Base-by-base conservation (phyloP, 805 yeast species). In the Kazachstania kunashirensis region DNA sequence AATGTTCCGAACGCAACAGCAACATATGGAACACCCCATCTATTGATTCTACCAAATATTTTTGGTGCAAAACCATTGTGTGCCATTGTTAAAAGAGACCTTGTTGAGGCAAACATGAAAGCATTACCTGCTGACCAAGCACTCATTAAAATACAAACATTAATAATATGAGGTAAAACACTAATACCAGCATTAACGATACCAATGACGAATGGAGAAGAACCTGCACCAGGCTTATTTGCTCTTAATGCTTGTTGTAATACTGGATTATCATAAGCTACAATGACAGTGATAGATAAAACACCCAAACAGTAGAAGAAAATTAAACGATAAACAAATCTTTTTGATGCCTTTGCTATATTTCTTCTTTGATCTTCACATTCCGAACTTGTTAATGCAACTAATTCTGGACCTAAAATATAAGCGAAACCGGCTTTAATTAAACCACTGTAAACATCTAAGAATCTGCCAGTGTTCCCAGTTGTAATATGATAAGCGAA, bases 141-240 rank as follows among this genome's bases (percentile, higher is more conserved):
- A 31, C 81, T 75, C 3, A 77, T 65, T 52, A 77, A 61, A 46
- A 77, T 73, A 36, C 69, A 72, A 9, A 72, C 83, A 49, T 77
- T 77, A 48, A 77, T 67, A 43, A 77, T 73, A 46, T 75, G 78
- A 49, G 77, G 72, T 44, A 76, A 61, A 6, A 71, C 78, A 16
- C 62, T 65, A 35, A 77, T 76, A 39, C 80, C 79, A 5, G 78
- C 80, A 50, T 66, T 71, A 59, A 68, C 70, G 48, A 72, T 75
- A 32, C 79, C 82, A 49, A 77, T 68, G 38, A 77, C 81, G 45
- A 75, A 77, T 3, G 83, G 82, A 23, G 80, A 75, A 13, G 79
- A 77, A 21, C 77, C 68, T 18, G 81, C 81, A 44, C 76, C 73
- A n/a, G 64, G 47, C 29, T 63, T 60, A 46, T 77, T 79, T 25